phyloP scores from a whole-genome alignment of 306 rosid species.

The Prunus davidiana region DNA sequence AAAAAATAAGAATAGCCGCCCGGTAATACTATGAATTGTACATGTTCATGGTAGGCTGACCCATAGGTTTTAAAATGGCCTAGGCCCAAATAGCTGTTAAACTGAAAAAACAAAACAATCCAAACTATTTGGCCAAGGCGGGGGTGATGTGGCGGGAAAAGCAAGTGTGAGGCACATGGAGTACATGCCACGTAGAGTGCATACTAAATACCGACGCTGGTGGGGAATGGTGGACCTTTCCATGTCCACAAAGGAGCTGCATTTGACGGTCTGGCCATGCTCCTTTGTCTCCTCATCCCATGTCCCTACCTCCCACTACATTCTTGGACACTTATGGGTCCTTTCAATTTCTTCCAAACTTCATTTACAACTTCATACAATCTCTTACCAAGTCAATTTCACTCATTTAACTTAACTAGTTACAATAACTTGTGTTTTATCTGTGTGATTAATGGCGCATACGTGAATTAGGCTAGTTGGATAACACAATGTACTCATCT shows the following conservation, averaged over 20 bases:
- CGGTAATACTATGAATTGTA: too few relatives aligned
- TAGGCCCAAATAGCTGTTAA: too few relatives aligned
- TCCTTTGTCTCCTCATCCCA: conserved; percentile 44
- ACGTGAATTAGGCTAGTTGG: too few relatives aligned
- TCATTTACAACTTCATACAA: neutral
- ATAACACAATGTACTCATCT: too few relatives aligned
- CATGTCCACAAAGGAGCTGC: conserved; percentile 41
- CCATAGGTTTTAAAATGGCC: too few relatives aligned
- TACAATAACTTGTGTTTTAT: too few relatives aligned
- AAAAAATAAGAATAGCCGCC: too few relatives aligned
- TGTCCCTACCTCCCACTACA: conserved; percentile 47
- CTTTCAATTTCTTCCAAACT: neutral
- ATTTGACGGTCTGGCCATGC: conserved; percentile 62
- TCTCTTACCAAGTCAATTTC: neutral
- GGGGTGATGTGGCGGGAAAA: conserved; percentile 22
- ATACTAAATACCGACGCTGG: conserved; percentile 22
- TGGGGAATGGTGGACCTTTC: conserved; percentile 23
- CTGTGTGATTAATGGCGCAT: too few relatives aligned
- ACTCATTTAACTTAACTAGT: too few relatives aligned
- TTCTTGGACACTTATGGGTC: conserved; percentile 19
- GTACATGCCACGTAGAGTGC: conserved; percentile 41
- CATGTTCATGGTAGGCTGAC: too few relatives aligned
- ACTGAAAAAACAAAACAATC: neutral
- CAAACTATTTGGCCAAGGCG: neutral
- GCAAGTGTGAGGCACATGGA: conserved; percentile 39